phyloP scores from a whole-genome alignment of 768 basidiomycete species.

The Pisolithus albus region DNA sequence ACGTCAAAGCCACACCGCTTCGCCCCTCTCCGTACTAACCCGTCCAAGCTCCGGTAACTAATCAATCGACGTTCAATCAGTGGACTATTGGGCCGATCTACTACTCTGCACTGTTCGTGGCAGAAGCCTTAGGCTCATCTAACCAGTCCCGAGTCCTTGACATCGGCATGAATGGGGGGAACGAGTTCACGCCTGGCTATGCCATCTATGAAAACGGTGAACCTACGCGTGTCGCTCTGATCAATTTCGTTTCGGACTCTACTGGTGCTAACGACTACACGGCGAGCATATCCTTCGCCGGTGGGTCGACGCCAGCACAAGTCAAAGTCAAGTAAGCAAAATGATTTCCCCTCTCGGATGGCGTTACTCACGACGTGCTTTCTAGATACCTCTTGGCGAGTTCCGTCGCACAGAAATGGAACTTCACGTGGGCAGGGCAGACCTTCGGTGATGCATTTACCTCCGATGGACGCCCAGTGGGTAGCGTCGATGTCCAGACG shows the following conservation, averaged over 20 bases:
- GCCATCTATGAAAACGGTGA: constrained; percentile 68
- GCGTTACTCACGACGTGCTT: not conserved
- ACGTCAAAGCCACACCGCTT: not conserved
- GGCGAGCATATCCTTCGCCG: constrained; percentile 40
- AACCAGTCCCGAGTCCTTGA: constrained; percentile 64
- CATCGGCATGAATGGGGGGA: constrained; percentile 45
- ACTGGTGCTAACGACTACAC: constrained; percentile 49
- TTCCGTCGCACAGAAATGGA: constrained; percentile 51
- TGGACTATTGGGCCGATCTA: constrained; percentile 74
- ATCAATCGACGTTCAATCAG: constrained; percentile 48
- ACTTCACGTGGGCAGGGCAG: constrained; percentile 77
- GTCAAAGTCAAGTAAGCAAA: constrained; percentile 49
- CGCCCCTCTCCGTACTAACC: constrained; percentile 4
- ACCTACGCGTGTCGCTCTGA: constrained; percentile 55
- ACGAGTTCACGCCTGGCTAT: constrained; percentile 48
- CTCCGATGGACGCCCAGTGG: constrained; percentile 62
- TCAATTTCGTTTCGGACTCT: constrained; percentile 66
- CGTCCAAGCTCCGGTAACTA: constrained; percentile 43
- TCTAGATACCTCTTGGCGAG: constrained; percentile 50
- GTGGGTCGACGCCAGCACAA: constrained; percentile 36
- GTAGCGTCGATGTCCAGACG: constrained; percentile 46
- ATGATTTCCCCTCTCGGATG: not conserved
- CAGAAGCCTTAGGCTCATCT: constrained; percentile 64
- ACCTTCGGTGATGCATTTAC: constrained; percentile 56
- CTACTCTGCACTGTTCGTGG: constrained; percentile 64